Evolutionary conservation across 257 asterid genomes (phyloP), one percentile per base, ranked within the genome.

Genomic region (Scutellaria barbata): DNA sequence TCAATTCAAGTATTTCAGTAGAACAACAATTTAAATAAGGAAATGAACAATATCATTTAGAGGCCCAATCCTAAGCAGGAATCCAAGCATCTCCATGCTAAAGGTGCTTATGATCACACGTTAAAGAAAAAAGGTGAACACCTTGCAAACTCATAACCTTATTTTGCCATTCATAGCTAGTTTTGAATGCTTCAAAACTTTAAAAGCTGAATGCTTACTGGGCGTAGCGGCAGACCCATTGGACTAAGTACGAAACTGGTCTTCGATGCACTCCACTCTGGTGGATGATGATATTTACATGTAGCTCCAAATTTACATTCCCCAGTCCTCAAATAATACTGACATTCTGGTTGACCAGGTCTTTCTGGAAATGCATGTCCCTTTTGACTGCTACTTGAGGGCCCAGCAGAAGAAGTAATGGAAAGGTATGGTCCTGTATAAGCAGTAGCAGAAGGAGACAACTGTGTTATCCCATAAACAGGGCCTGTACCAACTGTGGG

Each of bases 221-320:
- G 96, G 78, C 97, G 97, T 72, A 89, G 79, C 18, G 99, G 99
- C 48, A 91, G 88, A 45, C 97, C 97, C 89, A 81, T 81, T 10
- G 91, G 88, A 80, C 97, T 88, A 74, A 94, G 97, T 55, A 74
- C 72, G 56, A 78, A 79, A 81, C 52, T 88, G 58, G 86, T 54
- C 80, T 73, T 85, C 9, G 86, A 79, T 66, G 84, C 86, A 77
- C 75, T 71, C 87, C 81, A 76, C 63, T 88, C 96, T 61, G 88
- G 85, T 52, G 99, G 99, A 72, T 94, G 99, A 75, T 91, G 89
- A 80, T 87, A 94, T 84, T 86, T 91, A 86, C 99, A 94, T 5
- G 99, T 77, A 20, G 90, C 46, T 54, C 99, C 96, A 77, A 73
- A 94, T 84, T 85, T 94, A 84, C 99, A 94, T 50, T 87, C 87